A percentile compares a stretch with the other conserved stretches of the same genome.
Conservation (phyloP, 1,284 basidiomycete genomes). For the Ganoderma multipileum region DNA sequence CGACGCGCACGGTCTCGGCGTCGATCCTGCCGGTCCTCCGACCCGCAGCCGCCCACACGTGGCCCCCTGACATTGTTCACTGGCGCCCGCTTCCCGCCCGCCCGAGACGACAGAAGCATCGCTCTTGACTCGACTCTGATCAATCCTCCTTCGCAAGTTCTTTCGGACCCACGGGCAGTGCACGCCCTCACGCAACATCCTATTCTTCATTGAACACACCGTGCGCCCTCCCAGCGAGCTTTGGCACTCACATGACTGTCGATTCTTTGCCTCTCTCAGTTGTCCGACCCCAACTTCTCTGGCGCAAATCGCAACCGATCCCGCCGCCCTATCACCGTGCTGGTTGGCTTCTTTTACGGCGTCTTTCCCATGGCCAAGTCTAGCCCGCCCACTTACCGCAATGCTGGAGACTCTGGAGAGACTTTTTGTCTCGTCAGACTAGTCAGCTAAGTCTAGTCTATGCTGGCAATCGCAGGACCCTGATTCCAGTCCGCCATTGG, state of each 20-base stretch:
- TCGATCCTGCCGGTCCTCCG: conserved; percentile 24
- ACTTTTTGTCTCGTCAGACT: not conserved
- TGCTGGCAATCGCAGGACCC: not conserved
- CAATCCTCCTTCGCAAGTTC: not conserved
- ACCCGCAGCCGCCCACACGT: conserved; percentile 23
- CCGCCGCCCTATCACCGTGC: not conserved
- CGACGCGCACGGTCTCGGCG: conserved; percentile 31
- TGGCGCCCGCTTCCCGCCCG: not conserved
- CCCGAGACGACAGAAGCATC: not conserved
- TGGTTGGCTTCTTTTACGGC: not conserved
- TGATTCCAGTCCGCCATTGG: not conserved
- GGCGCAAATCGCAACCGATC: conserved; percentile 2
- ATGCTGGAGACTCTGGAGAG: not conserved
- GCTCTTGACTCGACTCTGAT: not conserved
- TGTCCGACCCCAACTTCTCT: not conserved
- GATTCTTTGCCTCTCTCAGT: not conserved
- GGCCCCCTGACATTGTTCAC: not conserved
- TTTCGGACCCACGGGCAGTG: not conserved
- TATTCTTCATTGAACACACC: not conserved
- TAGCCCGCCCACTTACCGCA: not conserved
- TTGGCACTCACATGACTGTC: not conserved
- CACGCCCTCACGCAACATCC: not conserved
- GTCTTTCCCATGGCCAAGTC: not conserved
- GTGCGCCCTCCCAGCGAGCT: not conserved
- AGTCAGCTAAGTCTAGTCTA: not conserved